Conservation (phyloP, 805 yeast species). For the Wickerhamomyces rabaulensis region DNA sequence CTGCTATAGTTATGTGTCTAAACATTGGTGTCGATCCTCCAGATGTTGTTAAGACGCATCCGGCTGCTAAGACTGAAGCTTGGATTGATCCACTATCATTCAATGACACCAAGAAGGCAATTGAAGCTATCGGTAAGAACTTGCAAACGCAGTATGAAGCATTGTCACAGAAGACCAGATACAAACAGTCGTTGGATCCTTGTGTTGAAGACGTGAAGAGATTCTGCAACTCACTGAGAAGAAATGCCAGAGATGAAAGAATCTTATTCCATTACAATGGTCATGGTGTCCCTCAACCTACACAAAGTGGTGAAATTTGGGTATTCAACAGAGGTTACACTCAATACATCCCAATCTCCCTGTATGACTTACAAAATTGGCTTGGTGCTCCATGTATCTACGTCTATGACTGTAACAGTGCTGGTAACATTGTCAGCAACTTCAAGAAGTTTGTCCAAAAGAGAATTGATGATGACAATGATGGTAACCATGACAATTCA, state of each 20-base stretch:
- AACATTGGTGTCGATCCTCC: constrained; percentile 98
- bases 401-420: constrained; percentile 91
- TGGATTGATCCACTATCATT: constrained; percentile 86
- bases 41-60: constrained; percentile 86
- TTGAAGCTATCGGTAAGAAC: constrained; percentile 85
- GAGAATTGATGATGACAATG: constrained; percentile 81
- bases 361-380: constrained; percentile 96
- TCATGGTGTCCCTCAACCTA: constrained; percentile 97
- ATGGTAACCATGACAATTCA: constrained; percentile 38
- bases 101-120: constrained; percentile 83
- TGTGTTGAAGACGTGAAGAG: constrained; percentile 93
- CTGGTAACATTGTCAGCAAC: constrained; percentile 88
- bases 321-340: constrained; percentile 96
- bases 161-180: constrained; percentile 77
- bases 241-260: constrained; percentile 91
- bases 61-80: constrained; percentile 87
- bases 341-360: constrained; percentile 92
- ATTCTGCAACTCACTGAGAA: constrained; percentile 79
- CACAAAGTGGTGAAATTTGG: constrained; percentile 96
- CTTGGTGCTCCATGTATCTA: constrained; percentile 95
- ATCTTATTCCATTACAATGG: constrained; percentile 94
- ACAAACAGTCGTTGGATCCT: constrained; percentile 89
- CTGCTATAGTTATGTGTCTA: constrained; percentile 85
- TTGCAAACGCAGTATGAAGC: constrained; percentile 88
- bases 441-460: constrained; percentile 87